phyloP scores from a whole-genome alignment of 176 grass and related monocot species.

The Musa schizocarpa region DNA sequence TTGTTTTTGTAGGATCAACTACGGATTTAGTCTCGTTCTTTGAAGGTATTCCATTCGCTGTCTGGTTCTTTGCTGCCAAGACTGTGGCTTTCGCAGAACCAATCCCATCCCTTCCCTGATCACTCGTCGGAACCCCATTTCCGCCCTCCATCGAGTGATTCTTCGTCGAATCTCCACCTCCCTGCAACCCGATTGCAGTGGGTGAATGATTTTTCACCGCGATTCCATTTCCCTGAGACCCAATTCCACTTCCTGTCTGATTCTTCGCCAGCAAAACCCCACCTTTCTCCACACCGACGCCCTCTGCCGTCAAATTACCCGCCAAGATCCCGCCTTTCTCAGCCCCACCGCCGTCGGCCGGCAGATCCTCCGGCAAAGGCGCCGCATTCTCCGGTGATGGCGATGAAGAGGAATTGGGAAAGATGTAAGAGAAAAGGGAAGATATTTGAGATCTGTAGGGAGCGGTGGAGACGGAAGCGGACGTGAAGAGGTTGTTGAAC shows the following conservation, averaged over 20 bases:
- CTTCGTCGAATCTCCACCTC: not conserved
- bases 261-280: not conserved
- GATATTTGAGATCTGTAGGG: slow-evolving; percentile 61
- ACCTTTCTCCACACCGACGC: slow-evolving; percentile 10
- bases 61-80: slow-evolving; percentile 7
- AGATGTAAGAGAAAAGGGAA: slow-evolving; percentile 51
- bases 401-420: slow-evolving; percentile 47
- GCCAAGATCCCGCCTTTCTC: slow-evolving; percentile 2
- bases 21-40: no score
- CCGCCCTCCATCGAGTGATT: not conserved
- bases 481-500: slow-evolving; percentile 59
- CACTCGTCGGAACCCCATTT: slow-evolving; percentile 12
- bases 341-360: slow-evolving; percentile 4
- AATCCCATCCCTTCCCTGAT: not conserved
- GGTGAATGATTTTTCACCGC: not conserved
- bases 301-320: slow-evolving; percentile 6
- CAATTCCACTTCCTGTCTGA: slow-evolving; percentile 6
- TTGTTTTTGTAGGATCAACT: no score
- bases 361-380: not conserved
- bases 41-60: not conserved
- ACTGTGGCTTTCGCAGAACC: not conserved
- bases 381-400: slow-evolving; percentile 8
- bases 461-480: slow-evolving; percentile 38
- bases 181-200: not conserved
- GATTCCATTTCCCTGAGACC: not conserved